Base-by-base conservation (phyloP, 495 filamentous ascomycete genomes). In the Corynascus novoguineensis region DNA sequence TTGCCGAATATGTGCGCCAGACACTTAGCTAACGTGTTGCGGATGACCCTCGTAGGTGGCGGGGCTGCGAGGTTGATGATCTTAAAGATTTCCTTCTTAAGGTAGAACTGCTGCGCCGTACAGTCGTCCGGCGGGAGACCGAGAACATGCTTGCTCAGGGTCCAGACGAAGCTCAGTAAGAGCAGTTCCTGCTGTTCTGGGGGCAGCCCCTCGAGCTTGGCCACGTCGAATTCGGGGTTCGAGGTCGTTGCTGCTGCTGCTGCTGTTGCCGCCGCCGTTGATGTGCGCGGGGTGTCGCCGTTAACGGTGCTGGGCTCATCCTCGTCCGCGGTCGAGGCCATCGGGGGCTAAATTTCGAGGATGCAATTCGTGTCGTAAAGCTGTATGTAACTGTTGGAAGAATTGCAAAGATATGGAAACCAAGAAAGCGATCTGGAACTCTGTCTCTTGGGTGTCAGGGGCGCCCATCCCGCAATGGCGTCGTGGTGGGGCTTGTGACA, bases 111-210 rank as follows among this genome's bases (percentile, higher is more conserved):
- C 71, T 96, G 86, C 5, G 86, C 81, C 37, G 89, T 92, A 50
- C 90, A 85, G 59, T 87, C 87, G 53, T 95, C 86, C 58, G 82
- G 74, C 53, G 85, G 81, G 28, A 97, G 80, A 19, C 73, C 71
- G 47, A 86, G 83, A 32, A 92, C 88, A 78, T 95, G 84, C 58
- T 86, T 86, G 58, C 86, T 87, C 46, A 97, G 80, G 44, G 87
- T 83, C 28, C 89, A 86, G 28, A 91, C 86, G 69, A 96, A 97
- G 40, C 86, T 95, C 50, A 97, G 77, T 56, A 99, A 81, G 68
- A 90, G 92, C 21, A 97, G 83, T 63, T 96, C 90, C 71, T 97
- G 95, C 67, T 99, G 92, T 75, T 97, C 93, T 29, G 90, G 87
- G 55, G 92, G 87, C 52, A 97, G 84, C 46, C 88, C 81, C 72